These are phyloP conservation scores for Pseudocercospora vitis DNA, from an alignment of 2,329 filamentous ascomycete species.

Conservation along the genomic window DNA sequence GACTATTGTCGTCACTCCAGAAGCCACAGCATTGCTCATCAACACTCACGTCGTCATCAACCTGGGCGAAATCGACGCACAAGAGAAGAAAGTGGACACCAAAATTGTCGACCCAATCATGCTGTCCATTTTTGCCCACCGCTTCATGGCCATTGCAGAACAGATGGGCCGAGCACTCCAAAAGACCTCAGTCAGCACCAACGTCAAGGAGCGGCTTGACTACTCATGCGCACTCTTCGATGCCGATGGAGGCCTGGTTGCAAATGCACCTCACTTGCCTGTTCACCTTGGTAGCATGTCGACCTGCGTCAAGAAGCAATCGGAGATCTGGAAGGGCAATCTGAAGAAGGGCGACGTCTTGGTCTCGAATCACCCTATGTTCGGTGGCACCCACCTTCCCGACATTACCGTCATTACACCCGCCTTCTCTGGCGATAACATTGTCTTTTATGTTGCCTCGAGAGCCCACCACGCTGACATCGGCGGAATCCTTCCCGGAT, in stretches of 20 bases:
- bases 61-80: constrained; percentile 55
- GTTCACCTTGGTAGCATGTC: constrained; percentile 83
- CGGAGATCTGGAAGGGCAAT: constrained; percentile 76
- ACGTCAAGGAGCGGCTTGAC: constrained; percentile 79
- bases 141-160: constrained; percentile 84
- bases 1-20: constrained; percentile 85
- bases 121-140: constrained; percentile 75
- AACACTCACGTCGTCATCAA: constrained; percentile 89
- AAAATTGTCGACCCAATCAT: constrained; percentile 71
- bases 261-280: constrained; percentile 75
- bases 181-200: constrained; percentile 77
- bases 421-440: constrained; percentile 71
- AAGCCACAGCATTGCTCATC: constrained; percentile 72
- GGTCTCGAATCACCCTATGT: constrained; percentile 81
- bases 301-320: constrained; percentile 77
- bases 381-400: constrained; percentile 78
- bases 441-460: constrained; percentile 79
- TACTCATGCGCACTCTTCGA: constrained; percentile 83
- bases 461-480: constrained; percentile 83
- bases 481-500: constrained; percentile 77
- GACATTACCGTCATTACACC: constrained; percentile 81
- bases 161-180: constrained; percentile 79
- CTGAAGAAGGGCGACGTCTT: constrained; percentile 78
- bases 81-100: constrained; percentile 51
- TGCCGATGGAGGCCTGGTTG: constrained; percentile 70